Conservation (phyloP, 768 basidiomycete species). For the Macrocybe gigantea region DNA sequence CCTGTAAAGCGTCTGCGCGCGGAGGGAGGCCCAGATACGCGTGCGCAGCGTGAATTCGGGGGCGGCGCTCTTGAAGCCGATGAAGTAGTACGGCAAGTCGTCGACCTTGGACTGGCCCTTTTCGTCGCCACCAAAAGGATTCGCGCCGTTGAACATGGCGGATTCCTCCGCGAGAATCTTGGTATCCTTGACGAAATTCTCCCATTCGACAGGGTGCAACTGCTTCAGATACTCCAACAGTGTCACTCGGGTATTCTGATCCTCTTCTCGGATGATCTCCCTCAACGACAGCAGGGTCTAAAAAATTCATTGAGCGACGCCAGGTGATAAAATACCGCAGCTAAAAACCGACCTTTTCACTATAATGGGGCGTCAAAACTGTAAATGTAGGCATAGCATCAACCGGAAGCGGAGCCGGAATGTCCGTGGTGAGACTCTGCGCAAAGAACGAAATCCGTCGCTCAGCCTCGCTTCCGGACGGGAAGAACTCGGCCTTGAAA, state of each 20-base stretch:
- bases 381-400: constrained; percentile 99
- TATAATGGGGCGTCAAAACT: constrained; percentile 96
- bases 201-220: constrained; percentile 97
- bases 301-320: background rate
- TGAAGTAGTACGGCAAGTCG: constrained; percentile 95
- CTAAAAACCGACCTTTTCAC: constrained; percentile 70
- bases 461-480: constrained; percentile 90
- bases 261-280: constrained; percentile 98
- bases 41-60: constrained; percentile 98
- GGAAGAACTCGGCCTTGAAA: constrained; percentile 84
- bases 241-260: constrained; percentile 95
- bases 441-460: constrained; percentile 99
- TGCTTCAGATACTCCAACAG: constrained; percentile 98
- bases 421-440: constrained; percentile 91
- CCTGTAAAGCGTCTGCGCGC: constrained; percentile 96
- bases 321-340: background rate
- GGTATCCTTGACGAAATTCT: constrained; percentile 99
- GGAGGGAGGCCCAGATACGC: constrained; percentile 97
- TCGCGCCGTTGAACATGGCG: constrained; percentile 72
- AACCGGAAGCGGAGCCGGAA: constrained; percentile 90
- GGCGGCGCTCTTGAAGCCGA: constrained; percentile 98
- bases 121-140: constrained; percentile 67
- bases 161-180: constrained; percentile 98
- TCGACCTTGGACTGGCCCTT: constrained; percentile 81
- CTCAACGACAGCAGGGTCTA: constrained; percentile 92